These are phyloP conservation scores for Globisporangium middletonii DNA, from an alignment of 352 stramenopile species.

Conservation along the genomic window DNA sequence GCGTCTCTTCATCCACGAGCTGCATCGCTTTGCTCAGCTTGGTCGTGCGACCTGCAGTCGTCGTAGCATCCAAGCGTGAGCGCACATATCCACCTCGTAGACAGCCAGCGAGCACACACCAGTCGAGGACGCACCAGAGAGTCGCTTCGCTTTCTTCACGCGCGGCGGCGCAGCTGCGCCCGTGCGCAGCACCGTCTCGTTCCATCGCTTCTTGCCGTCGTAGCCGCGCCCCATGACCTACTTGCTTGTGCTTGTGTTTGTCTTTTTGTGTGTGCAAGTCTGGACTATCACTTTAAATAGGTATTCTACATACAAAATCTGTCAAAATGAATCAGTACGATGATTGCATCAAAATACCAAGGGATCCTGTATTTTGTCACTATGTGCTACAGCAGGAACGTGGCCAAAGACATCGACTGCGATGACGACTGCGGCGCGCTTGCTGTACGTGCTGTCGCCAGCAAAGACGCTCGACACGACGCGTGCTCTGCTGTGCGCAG, in stretches of 20 bases:
- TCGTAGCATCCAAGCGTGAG: not conserved
- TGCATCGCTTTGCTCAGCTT: slow-evolving; percentile 82
- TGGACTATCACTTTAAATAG: too few species aligned
- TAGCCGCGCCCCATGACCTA: slow-evolving; percentile 62
- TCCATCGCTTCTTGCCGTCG: slow-evolving; percentile 82
- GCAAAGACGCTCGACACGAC: slow-evolving; percentile 87
- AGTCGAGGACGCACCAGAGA: slow-evolving; percentile 38
- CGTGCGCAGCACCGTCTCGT: slow-evolving; percentile 68
- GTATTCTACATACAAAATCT: too few species aligned
- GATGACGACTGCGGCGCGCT: slow-evolving; percentile 16
- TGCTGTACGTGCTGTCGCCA: slow-evolving; percentile 84
- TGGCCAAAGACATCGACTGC: not conserved
- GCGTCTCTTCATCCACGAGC: slow-evolving; percentile 79
- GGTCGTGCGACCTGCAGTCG: slow-evolving; percentile 45
- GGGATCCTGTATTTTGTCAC: too few species aligned
- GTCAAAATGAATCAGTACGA: too few species aligned
- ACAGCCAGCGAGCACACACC: not conserved
- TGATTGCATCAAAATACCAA: too few species aligned
- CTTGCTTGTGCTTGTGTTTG: not conserved
- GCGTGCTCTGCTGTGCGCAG: slow-evolving; percentile 12
- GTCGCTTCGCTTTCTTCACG: slow-evolving; percentile 38
- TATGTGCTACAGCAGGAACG: too few species aligned
- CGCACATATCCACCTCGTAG: not conserved
- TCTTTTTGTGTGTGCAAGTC: too few species aligned
- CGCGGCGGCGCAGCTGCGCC: slow-evolving; percentile 12